Percentiles rank a stretch among this genome's conserved stretches.
phyloP scores from a whole-genome alignment of 306 rosid species.

The Quercus gilva region DNA sequence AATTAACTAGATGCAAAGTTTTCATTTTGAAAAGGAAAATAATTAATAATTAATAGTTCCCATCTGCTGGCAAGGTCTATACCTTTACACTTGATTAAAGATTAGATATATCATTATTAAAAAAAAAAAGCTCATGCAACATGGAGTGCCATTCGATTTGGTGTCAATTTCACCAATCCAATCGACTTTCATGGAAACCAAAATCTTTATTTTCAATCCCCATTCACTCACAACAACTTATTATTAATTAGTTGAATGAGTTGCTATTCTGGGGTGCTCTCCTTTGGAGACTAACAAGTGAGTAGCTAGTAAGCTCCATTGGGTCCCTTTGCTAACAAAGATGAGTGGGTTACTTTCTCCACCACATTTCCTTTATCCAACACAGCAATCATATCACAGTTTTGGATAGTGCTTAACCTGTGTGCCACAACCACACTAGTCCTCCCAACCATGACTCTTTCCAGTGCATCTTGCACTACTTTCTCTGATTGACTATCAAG shows the following conservation, averaged over 20 bases:
- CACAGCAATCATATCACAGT: conserved; percentile 65
- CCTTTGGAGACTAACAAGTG: conserved; percentile 54
- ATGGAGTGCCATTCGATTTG: too few relatives aligned
- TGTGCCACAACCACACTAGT: conserved; percentile 93
- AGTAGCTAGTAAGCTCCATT: conserved; percentile 64
- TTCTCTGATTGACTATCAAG: conserved; percentile 81
- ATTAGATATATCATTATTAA: too few relatives aligned
- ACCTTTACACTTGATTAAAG: too few relatives aligned
- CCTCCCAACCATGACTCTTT: conserved; percentile 78
- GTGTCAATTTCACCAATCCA: too few relatives aligned
- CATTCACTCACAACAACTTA: too few relatives aligned
- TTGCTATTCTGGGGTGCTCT: conserved; percentile 11
- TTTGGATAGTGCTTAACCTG: conserved; percentile 71
- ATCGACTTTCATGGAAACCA: too few relatives aligned
- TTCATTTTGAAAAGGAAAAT: too few relatives aligned
- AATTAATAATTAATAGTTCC: too few relatives aligned
- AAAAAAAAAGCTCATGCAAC: too few relatives aligned
- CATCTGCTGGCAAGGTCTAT: too few relatives aligned
- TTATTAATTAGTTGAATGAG: neutral
- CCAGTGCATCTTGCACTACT: conserved; percentile 72
- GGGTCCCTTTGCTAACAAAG: conserved; percentile 57
- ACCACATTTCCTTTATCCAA: conserved; percentile 72
- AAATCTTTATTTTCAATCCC: too few relatives aligned
- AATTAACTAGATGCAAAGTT: too few relatives aligned
- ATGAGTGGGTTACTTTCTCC: conserved; percentile 69